Percentiles rank a stretch among this genome's conserved stretches.
These are phyloP conservation scores for Capsella rubella DNA, from an alignment of 441 rosid genomes.

Conservation along the genomic window DNA sequence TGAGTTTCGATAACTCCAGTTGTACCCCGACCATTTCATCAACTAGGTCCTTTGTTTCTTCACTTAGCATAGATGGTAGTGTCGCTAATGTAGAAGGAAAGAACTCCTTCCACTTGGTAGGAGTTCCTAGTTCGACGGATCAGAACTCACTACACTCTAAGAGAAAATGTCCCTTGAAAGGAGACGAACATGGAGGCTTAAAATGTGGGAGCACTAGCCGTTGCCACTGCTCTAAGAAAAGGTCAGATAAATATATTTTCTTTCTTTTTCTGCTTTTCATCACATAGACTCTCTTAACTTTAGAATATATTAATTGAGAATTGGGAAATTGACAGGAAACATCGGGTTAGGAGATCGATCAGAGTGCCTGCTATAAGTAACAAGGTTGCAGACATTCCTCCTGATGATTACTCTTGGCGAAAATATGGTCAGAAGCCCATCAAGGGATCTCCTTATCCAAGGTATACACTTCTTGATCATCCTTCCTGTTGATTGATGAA, in stretches of 20 bases:
- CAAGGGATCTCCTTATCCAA: constrained; percentile 67
- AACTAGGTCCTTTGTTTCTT: constrained; percentile 62
- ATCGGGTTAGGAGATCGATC: constrained; percentile 59
- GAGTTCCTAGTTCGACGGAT: constrained; percentile 55
- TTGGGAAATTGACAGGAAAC: constrained; percentile 48
- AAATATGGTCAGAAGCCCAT: constrained; percentile 72
- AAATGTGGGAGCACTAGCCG: constrained; percentile 61
- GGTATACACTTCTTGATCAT: constrained; percentile 45
- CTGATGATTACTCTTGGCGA: constrained; percentile 70
- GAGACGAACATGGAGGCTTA: constrained; percentile 62
- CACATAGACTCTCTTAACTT: constrained; percentile 41
- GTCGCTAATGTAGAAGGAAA: constrained; percentile 52
- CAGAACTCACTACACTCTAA: constrained; percentile 55
- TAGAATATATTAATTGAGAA: neutral
- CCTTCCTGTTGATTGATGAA: neutral
- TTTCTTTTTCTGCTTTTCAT: neutral
- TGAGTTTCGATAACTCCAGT: constrained; percentile 62
- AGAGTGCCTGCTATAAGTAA: constrained; percentile 70
- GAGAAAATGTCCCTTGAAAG: constrained; percentile 58
- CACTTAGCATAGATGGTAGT: constrained; percentile 69
- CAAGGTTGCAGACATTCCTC: constrained; percentile 69
- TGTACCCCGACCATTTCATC: constrained; percentile 71
- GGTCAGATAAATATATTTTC: constrained; percentile 45
- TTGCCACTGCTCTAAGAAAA: constrained; percentile 78
- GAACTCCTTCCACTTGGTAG: constrained; percentile 64